A percentile compares a stretch with the other conserved stretches of the same genome.
These are phyloP conservation scores for Leucocoprinus sp. DNA, from an alignment of 768 basidiomycete species.

Conservation along the genomic window DNA sequence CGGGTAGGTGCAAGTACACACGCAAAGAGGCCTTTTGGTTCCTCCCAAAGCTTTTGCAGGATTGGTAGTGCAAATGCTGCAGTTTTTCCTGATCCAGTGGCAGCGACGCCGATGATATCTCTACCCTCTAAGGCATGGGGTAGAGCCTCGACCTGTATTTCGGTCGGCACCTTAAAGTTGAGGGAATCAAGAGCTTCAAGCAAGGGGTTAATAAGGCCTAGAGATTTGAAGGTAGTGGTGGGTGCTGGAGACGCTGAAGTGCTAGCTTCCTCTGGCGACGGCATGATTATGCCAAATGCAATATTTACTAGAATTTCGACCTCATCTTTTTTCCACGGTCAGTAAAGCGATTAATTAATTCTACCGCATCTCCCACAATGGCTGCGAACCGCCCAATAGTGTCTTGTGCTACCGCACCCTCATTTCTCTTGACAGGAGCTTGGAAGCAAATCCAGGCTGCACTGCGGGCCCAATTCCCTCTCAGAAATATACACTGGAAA, in stretches of 20 bases:
- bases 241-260: slow-evolving; percentile 26
- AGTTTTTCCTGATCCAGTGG: slow-evolving; percentile 96
- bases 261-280: slow-evolving; percentile 54
- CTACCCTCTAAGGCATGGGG: slow-evolving; percentile 85
- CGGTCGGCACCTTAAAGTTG: slow-evolving; percentile 79
- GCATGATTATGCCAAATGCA: slow-evolving; percentile 31
- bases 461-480: slow-evolving; percentile 65
- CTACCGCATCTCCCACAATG: background rate
- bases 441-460: slow-evolving; percentile 66
- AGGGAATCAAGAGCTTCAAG: slow-evolving; percentile 78
- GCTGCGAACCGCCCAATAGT: slow-evolving; percentile 49
- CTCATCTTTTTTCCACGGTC: slow-evolving; percentile 12
- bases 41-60: slow-evolving; percentile 92
- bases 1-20: slow-evolving; percentile 95
- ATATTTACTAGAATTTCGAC: slow-evolving; percentile 6
- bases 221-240: slow-evolving; percentile 58
- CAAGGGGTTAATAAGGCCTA: slow-evolving; percentile 86
- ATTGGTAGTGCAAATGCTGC: slow-evolving; percentile 96
- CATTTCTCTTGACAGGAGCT: slow-evolving; percentile 60
- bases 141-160: slow-evolving; percentile 80
- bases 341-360: background rate
- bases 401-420: slow-evolving; percentile 57
- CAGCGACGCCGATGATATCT: slow-evolving; percentile 98
- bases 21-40: slow-evolving; percentile 88
- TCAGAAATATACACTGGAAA: slow-evolving; percentile 93